A percentile compares a stretch with the other conserved stretches of the same genome.
phyloP scores from a whole-genome alignment of 768 basidiomycete genomes.

The Lyophyllum atratum region DNA sequence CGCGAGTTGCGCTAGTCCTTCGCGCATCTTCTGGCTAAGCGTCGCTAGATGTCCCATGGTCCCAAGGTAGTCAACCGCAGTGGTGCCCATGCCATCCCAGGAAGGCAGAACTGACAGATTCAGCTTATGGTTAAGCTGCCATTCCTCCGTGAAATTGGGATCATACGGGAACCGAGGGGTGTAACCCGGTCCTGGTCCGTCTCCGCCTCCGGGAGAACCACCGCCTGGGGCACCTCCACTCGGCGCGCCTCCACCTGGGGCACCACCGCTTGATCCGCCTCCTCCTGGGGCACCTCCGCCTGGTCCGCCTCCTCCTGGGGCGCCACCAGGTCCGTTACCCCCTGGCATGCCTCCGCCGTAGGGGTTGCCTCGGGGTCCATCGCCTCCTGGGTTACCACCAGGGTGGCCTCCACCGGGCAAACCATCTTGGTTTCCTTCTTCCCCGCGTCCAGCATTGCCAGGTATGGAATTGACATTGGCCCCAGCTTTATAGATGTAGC shows the following conservation, averaged over 20 bases:
- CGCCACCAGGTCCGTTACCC: neutral
- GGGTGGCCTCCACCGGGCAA: neutral
- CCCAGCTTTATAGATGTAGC: neutral
- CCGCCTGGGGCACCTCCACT: neutral
- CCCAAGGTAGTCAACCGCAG: neutral
- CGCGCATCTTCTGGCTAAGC: neutral
- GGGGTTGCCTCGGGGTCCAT: too few species aligned
- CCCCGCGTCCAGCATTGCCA: too few species aligned
- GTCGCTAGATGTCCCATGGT: neutral
- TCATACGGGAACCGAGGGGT: too few species aligned
- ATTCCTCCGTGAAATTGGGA: too few species aligned
- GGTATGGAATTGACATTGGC: neutral
- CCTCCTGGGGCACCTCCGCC: too few species aligned
- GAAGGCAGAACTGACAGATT: neutral
- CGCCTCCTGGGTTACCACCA: neutral
- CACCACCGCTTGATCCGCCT: too few species aligned
- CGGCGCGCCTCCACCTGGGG: neutral
- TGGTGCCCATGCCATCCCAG: neutral
- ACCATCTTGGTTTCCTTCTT: neutral
- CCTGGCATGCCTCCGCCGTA: too few species aligned
- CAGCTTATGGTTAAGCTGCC: neutral
- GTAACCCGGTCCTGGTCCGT: neutral
- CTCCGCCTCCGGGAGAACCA: neutral
- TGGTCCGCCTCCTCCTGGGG: neutral
- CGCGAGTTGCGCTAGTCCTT: neutral